Evolutionary conservation across 768 basidiomycete genomes (phyloP), one percentile per base, ranked within the genome.

Genomic region (Boletus sp.): DNA sequence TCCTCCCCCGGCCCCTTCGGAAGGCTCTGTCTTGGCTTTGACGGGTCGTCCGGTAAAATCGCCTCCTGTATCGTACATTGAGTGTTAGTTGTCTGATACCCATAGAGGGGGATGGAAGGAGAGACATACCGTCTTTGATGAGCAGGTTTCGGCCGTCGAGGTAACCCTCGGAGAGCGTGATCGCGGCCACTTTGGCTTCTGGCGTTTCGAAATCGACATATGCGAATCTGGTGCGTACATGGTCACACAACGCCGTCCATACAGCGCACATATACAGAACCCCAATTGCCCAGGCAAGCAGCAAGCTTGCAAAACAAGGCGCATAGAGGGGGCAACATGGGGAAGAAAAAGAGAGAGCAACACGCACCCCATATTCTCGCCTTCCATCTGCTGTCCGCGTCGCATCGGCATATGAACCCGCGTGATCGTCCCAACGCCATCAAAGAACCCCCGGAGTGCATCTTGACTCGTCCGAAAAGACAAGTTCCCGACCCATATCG

Each of bases 401-500:
- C 90, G 93, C 64, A 80, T 87, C 3, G 96, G 96, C 85, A 98
- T 85, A 67, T 96, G 78, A 60, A 94, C 75, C 42, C 93, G 77
- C 17, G 87, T 90, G 55, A 93, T 83, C 62, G 86, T 87, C 35
- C 87, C 89, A 29, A 75, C 82, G 1, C 78, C 82, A 39, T 82
- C 78, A 67, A 93, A 92, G 71, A 92, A 93, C 30, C 61, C 64
- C 39, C 76, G 79, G 32, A 98, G 72, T n/a, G 85, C 75, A 11
- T 88, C 83, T 53, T 79, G 75, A 0, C 87, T 90, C 48, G 96
- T 98, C 72, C 88, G 89, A 79, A 88, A 98, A 7, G 89, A 80
- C 69, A 98, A 67, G 72, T 98, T 98, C 39, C 96, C 96, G 30
- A 98, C 89, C 96, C 96, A 98, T 44, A 98, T 79, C 5, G 92